Evolutionary conservation across 1,139 yeast species (phyloP), one percentile per base, ranked within the genome.

Genomic region (Pichia sorboxylosa): DNA sequence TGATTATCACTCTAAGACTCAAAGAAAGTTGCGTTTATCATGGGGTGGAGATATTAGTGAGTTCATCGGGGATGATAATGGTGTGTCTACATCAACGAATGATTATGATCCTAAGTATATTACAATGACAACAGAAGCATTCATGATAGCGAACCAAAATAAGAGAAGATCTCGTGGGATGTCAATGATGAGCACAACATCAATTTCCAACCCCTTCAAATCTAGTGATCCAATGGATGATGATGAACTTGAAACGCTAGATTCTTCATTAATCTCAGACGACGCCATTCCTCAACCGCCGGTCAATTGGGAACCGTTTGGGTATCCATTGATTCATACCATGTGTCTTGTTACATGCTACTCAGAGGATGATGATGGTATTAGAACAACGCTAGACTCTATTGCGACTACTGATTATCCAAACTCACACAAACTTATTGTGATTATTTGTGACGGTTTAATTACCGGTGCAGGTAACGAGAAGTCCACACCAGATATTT

Each of bases 391-490:
- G 0, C 59, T 87, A 45, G 96, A 90, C 55, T 87, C 97, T 1
- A 54, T 90, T 38, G 84, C 94, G 13, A 83, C 94, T 1, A 84
- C 96, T 2, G 94, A 83, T 44, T 90, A 80, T 54, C 96, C 97
- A 38, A 85, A 84, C 56, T 82, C 96, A 6, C 97, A 90, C 57
- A 90, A 87, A 55, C 59, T 90, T 42, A 63, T 90, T 32, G 61
- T 85, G 36, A 75, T 87, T 28, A 67, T 90, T 24, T 87, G 97
- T 63, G 98, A 90, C 60, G 98, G 98, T 49, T 49, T 87, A 23
- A 78, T 90, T 46, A 85, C 87, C 52, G 98, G 98, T 46, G 75
- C 94, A 14, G 97, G 96, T 30, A 85, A 85, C 55, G 85, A 76
- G 36, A 53, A 55, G 52, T 66, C 87, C 1, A 90, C 98, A 1